Percentiles rank a stretch among this genome's conserved stretches.
Conservation (phyloP, 202 grass and related monocot species). For the Saccharum hybrid region DNA sequence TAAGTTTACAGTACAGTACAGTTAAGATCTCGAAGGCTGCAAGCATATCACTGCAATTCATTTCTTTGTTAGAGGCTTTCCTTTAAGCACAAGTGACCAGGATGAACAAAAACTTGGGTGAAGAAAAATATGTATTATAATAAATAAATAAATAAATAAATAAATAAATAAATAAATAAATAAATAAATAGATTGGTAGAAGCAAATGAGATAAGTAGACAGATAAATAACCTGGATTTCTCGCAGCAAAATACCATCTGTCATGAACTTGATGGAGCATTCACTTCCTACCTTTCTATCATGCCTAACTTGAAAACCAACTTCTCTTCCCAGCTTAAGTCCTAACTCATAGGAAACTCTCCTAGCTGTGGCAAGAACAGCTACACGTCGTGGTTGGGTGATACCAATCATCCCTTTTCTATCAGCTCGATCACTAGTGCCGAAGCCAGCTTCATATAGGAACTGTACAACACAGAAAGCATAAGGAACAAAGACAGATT, state of each 20-base stretch:
- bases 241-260: constrained; percentile 95
- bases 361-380: constrained; percentile 88
- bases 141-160: background rate
- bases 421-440: constrained; percentile 71
- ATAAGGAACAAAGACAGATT: constrained; percentile 31
- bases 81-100: constrained; percentile 21
- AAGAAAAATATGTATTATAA: constrained; percentile 16
- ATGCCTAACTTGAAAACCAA: constrained; percentile 99
- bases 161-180: background rate
- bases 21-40: constrained; percentile 11
- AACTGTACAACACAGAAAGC: constrained; percentile 57
- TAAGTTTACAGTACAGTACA: constrained; percentile 12
- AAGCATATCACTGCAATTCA: constrained; percentile 10
- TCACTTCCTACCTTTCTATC: constrained; percentile 78
- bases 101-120: constrained; percentile 16
- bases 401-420: constrained; percentile 95
- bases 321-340: constrained; percentile 74
- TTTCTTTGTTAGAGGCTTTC: constrained; percentile 32
- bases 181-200: background rate
- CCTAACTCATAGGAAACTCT: constrained; percentile 93
- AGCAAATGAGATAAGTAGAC: constrained; percentile 40
- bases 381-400: constrained; percentile 95
- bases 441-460: constrained; percentile 94
- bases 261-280: constrained; percentile 99
- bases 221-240: constrained; percentile 74